Conservation (phyloP, 257 asterid genomes). For the Fraxinus quadrangulata region DNA sequence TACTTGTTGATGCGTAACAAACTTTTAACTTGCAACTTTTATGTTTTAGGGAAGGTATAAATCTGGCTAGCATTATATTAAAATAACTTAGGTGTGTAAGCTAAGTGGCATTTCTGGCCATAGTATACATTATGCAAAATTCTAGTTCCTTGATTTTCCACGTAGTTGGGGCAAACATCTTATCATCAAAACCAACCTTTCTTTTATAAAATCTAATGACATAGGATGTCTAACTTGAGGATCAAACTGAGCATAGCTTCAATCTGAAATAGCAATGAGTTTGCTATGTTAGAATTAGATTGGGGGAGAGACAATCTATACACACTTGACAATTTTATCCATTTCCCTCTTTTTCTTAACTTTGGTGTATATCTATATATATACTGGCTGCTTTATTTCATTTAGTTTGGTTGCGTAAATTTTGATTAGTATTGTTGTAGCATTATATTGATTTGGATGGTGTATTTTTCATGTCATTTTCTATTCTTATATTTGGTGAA, state of each 20-base stretch:
- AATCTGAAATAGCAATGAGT: not conserved
- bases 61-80: not conserved
- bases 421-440: constrained; percentile 2
- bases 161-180: not conserved
- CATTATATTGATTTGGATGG: not conserved
- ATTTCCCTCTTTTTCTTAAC: not conserved
- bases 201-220: not conserved
- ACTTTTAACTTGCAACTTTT: not conserved
- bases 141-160: not conserved
- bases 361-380: not conserved
- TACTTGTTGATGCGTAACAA: not conserved
- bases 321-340: not conserved
- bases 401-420: constrained; percentile 1
- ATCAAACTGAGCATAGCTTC: not conserved
- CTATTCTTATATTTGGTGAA: constrained; percentile 23
- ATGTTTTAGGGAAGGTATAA: not conserved
- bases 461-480: constrained; percentile 10
- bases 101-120: not conserved
- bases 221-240: not conserved
- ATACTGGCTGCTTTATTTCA: not conserved
- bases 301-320: not conserved
- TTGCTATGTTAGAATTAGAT: not conserved
- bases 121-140: not conserved
- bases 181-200: not conserved
- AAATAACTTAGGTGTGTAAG: not conserved